A percentile compares a stretch with the other conserved stretches of the same genome.
Evolutionary conservation across 2,329 filamentous ascomycete genomes (phyloP).

Genomic region (Fusarium miscanthi): DNA sequence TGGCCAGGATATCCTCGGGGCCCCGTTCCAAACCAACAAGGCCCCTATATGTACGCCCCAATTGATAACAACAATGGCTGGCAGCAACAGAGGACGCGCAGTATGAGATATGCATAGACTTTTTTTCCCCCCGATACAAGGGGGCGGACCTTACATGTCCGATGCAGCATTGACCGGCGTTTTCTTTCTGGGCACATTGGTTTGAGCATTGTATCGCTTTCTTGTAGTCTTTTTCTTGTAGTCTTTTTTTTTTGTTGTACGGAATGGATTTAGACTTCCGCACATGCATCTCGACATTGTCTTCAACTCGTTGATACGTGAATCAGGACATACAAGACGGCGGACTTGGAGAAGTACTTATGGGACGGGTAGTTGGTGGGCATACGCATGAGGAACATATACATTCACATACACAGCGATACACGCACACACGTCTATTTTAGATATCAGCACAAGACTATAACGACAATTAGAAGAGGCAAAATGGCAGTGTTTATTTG

Average conservation of each 20-base stretch:
- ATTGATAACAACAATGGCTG: conserved; percentile 33
- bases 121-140: not conserved
- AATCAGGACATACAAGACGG: conserved; percentile 14
- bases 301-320: conserved; percentile 3
- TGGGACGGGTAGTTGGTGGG: conserved; percentile 6
- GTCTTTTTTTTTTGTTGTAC: not conserved
- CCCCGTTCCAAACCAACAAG: conserved; percentile 32
- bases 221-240: not conserved
- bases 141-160: not conserved
- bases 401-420: conserved; percentile 15
- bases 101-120: conserved; percentile 48
- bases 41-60: conserved; percentile 39
- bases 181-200: conserved; percentile 21
- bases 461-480: conserved; percentile 17
- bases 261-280: not conserved
- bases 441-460: conserved; percentile 10
- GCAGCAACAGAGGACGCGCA: conserved; percentile 35
- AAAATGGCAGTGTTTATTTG: conserved; percentile 1
- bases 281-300: conserved; percentile 7
- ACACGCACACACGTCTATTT: conserved; percentile 3
- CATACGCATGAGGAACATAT: conserved; percentile 4
- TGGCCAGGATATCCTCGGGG: conserved; percentile 41
- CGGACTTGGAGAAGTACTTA: not conserved
- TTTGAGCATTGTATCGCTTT: conserved; percentile 1
- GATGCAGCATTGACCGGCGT: conserved; percentile 41